Evolutionary conservation across 441 rosid species (phyloP), one percentile per base, ranked within the genome.

Genomic region (Adansonia rubrostipa): DNA sequence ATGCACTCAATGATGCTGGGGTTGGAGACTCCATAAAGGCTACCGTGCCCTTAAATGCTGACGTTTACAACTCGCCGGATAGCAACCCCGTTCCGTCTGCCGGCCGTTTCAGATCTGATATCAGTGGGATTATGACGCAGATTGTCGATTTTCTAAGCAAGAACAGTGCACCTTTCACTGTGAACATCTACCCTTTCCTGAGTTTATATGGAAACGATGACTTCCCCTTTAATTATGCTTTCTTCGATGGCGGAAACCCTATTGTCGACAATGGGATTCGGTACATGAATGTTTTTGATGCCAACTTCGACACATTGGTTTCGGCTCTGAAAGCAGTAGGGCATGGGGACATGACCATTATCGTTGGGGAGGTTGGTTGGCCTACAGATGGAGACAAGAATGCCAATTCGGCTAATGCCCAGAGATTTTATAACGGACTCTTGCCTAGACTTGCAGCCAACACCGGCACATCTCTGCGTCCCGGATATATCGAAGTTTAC

Each of bases 311-410:
- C 82, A 93, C 98, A 50, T 84, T 93, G 78, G 88, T 93, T 17
- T 89, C 98, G 0, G 83, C 99, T 36, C 76, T 93, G 22, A 89
- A 88, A 71, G 92, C 89, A 0, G 88, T 62, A 6, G 94, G 93
- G 0, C 86, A 83, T 33, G 96, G 93, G 2, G 80, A 89, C 11
- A 79, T 92, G 88, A 74, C 93, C 4, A 85, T 95, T 72, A 77
- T 93, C 0, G 97, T 96, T 14, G 99, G 98, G 58, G 99, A 96
- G 83, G 97, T 90, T 1, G 99, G 99, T 48, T 96, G 99, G 99
- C 99, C 99, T 0, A 96, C 99, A 0, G 97, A 96, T 40, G 99
- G 98, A 0, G 98, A 93, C 86, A 90, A 86, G 85, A 90, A 89
- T 71, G 99, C 87, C 0, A 92, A 88, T 53, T 11, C 74, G 8